phyloP scores from a whole-genome alignment of 2,329 filamentous ascomycete genomes.

The Fusarium sp. region DNA sequence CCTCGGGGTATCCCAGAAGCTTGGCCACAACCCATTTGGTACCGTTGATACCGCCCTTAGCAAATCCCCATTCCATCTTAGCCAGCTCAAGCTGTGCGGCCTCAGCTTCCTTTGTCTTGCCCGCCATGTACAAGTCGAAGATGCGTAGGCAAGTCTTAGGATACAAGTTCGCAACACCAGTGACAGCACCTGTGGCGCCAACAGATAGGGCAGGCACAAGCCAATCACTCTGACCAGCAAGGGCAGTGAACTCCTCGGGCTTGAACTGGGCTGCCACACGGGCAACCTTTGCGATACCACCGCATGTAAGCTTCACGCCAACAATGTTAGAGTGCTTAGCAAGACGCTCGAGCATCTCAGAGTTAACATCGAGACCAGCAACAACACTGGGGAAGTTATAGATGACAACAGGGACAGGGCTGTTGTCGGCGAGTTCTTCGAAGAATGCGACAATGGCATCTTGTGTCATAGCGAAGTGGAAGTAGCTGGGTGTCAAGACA shows the following conservation, averaged over 20 bases:
- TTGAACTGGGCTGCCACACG: slow-evolving; percentile 65
- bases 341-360: slow-evolving; percentile 70
- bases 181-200: slow-evolving; percentile 70
- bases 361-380: slow-evolving; percentile 75
- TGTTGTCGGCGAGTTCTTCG: slow-evolving; percentile 66
- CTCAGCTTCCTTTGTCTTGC: slow-evolving; percentile 61
- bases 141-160: slow-evolving; percentile 66
- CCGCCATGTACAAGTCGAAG: slow-evolving; percentile 60
- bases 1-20: slow-evolving; percentile 62
- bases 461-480: slow-evolving; percentile 71
- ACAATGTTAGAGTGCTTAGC: slow-evolving; percentile 73
- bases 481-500: slow-evolving; percentile 78
- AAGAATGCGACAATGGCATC: slow-evolving; percentile 73
- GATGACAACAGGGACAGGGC: slow-evolving; percentile 72
- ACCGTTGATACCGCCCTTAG: slow-evolving; percentile 69
- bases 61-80: slow-evolving; percentile 66
- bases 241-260: slow-evolving; percentile 69
- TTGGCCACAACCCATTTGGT: slow-evolving; percentile 70
- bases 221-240: slow-evolving; percentile 80
- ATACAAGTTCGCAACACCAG: slow-evolving; percentile 72
- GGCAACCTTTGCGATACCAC: slow-evolving; percentile 78
- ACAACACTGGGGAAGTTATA: slow-evolving; percentile 80
- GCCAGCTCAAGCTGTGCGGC: slow-evolving; percentile 63
- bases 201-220: slow-evolving; percentile 69
- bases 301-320: slow-evolving; percentile 78